phyloP scores from a whole-genome alignment of 345 rosid genomes.

The Nasturtium officinale region DNA sequence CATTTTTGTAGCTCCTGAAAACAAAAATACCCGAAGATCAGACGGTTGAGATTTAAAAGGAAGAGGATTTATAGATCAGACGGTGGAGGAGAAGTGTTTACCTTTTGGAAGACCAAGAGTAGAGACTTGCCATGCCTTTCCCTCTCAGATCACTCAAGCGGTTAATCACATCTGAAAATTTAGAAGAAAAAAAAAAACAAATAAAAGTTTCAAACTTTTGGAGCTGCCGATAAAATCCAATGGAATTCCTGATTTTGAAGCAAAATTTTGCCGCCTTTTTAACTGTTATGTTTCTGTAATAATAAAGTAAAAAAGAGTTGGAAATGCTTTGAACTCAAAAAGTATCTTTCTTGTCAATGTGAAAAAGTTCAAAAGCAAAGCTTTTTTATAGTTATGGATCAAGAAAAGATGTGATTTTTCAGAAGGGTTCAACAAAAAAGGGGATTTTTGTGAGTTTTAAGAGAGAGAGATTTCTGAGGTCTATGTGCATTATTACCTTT shows the following conservation, averaged over 20 bases:
- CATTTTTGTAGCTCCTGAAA: conserved; percentile 86
- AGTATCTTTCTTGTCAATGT: conserved; percentile 12
- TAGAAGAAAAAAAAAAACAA: not conserved
- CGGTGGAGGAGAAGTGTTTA: conserved; percentile 27
- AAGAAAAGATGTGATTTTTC: conserved; percentile 3
- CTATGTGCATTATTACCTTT: conserved; percentile 50
- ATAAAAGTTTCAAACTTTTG: not conserved
- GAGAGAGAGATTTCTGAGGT: not conserved
- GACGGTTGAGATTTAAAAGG: conserved; percentile 7
- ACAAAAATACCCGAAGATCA: not conserved
- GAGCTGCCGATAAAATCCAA: not conserved
- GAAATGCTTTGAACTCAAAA: conserved; percentile 32
- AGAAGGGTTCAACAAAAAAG: not conserved
- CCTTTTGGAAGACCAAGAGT: conserved; percentile 98
- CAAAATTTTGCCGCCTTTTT: conserved; percentile 35
- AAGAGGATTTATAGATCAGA: conserved; percentile 19
- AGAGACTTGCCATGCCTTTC: conserved; percentile 79
- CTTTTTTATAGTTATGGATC: not conserved
- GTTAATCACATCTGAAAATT: conserved; percentile 70
- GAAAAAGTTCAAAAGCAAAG: not conserved
- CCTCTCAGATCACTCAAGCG: conserved; percentile 86
- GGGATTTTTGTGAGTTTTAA: not conserved
- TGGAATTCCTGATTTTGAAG: conserved; percentile 2
- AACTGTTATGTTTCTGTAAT: conserved; percentile 23
- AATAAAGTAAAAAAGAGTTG: conserved; percentile 30